A percentile compares a stretch with the other conserved stretches of the same genome.
phyloP scores from a whole-genome alignment of 31 red algal species.

The Porphyra umbilicalis region DNA sequence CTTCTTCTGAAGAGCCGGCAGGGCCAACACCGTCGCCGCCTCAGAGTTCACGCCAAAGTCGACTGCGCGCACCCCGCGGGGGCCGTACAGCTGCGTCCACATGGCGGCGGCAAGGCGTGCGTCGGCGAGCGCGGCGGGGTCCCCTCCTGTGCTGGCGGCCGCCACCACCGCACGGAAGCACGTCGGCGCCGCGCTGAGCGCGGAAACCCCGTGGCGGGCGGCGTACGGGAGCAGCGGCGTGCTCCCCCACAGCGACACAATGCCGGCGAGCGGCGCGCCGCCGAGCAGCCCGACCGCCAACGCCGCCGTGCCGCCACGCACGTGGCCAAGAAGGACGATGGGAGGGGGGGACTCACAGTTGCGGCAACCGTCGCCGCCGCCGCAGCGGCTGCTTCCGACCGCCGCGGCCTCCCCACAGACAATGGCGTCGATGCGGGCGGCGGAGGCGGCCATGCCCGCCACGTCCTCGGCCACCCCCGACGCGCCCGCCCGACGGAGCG shows the following conservation, averaged over 20 bases:
- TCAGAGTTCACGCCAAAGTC: too few relatives aligned
- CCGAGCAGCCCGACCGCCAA: not conserved
- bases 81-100: too few relatives aligned
- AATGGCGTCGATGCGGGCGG: not conserved
- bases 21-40: too few relatives aligned
- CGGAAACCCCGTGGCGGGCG: not conserved
- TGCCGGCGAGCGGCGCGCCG: too few relatives aligned
- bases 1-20: too few relatives aligned
- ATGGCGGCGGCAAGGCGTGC: too few relatives aligned
- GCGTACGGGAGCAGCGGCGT: not conserved
- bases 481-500: not conserved
- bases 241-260: not conserved
- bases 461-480: not conserved
- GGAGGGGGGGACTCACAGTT: too few relatives aligned
- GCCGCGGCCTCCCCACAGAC: not conserved
- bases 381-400: not conserved
- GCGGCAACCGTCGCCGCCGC: too few relatives aligned
- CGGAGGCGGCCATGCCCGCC: not conserved
- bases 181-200: not conserved
- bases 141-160: too few relatives aligned
- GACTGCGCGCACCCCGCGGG: too few relatives aligned
- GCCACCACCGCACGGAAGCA: too few relatives aligned
- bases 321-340: not conserved
- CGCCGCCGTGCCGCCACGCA: not conserved
- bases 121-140: too few relatives aligned